Evolutionary conservation across 495 filamentous ascomycete genomes (phyloP).

Genomic region (Neurospora sp.): DNA sequence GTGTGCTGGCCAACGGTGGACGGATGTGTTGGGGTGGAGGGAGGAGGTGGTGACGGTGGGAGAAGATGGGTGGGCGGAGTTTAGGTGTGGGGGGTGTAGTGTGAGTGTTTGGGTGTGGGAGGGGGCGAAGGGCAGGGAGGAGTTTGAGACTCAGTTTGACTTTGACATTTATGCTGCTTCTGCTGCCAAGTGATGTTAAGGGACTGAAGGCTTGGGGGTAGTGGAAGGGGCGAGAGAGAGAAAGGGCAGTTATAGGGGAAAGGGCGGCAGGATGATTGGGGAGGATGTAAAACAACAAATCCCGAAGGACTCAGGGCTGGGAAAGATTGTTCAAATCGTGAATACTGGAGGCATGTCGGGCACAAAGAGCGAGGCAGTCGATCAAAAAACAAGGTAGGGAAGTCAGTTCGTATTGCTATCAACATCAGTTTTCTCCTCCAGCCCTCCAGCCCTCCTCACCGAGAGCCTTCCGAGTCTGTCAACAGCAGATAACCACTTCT

Average conservation of each 20-base stretch:
- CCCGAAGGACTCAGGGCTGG: neutral
- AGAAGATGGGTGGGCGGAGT: slow-evolving; percentile 44
- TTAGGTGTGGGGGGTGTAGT: slow-evolving; percentile 42
- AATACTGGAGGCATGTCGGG: neutral
- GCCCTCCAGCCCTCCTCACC: neutral
- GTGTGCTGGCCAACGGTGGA: slow-evolving; percentile 49
- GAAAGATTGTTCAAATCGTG: neutral
- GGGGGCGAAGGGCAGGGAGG: slow-evolving; percentile 41
- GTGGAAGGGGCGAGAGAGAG: neutral
- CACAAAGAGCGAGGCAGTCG: neutral
- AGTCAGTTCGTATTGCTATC: neutral
- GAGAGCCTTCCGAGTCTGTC: neutral
- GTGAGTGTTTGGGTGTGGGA: slow-evolving; percentile 54
- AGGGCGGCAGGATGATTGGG: neutral
- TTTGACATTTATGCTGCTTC: neutral
- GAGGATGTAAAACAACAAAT: neutral
- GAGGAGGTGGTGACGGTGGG: slow-evolving; percentile 39
- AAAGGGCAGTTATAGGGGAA: neutral
- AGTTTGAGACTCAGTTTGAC: slow-evolving; percentile 23
- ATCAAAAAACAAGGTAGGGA: neutral
- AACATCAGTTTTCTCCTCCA: neutral
- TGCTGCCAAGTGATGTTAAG: neutral
- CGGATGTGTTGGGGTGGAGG: slow-evolving; percentile 46
- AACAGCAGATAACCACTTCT: neutral
- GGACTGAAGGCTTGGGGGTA: neutral